phyloP scores from a whole-genome alignment of 371 early-diverging fungal species.

The Dinochytrium kinnereticum region DNA sequence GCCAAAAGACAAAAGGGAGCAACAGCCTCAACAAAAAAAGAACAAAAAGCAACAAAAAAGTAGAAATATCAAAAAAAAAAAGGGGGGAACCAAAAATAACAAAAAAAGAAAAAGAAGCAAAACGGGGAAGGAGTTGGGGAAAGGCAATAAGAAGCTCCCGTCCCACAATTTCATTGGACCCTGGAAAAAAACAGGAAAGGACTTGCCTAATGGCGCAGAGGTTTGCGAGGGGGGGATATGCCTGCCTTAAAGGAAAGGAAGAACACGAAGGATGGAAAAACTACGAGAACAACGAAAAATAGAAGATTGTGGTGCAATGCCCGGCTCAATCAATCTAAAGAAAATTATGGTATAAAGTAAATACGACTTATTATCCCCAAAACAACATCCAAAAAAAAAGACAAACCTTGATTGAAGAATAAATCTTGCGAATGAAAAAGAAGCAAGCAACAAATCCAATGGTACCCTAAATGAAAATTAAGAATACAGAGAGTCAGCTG shows the following conservation, averaged over 20 bases:
- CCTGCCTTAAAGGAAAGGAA: too few relatives aligned
- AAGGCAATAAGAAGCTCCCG: not conserved
- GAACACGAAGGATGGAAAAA: too few relatives aligned
- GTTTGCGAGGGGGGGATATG: too few relatives aligned
- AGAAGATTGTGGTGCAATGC: too few relatives aligned
- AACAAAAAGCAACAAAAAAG: not conserved
- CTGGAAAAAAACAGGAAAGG: too few relatives aligned
- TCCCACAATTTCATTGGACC: too few relatives aligned
- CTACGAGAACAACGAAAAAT: too few relatives aligned
- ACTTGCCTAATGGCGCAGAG: too few relatives aligned
- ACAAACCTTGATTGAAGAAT: constrained; percentile 77
- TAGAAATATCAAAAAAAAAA: not conserved
- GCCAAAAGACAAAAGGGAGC: too few relatives aligned
- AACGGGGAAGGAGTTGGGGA: not conserved
- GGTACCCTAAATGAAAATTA: constrained; percentile 77
- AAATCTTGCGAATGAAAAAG: constrained; percentile 80
- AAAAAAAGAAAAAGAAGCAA: not conserved
- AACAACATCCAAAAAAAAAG: too few relatives aligned
- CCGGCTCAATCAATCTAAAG: not conserved
- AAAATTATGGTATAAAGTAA: not conserved
- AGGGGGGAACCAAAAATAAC: not conserved
- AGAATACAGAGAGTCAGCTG: too few relatives aligned
- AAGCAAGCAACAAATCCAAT: constrained; percentile 80
- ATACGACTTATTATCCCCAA: too few relatives aligned
- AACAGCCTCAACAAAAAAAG: not conserved